Conservation (phyloP, 2,329 filamentous ascomycete genomes). For the Neoarthrinium moseri region DNA sequence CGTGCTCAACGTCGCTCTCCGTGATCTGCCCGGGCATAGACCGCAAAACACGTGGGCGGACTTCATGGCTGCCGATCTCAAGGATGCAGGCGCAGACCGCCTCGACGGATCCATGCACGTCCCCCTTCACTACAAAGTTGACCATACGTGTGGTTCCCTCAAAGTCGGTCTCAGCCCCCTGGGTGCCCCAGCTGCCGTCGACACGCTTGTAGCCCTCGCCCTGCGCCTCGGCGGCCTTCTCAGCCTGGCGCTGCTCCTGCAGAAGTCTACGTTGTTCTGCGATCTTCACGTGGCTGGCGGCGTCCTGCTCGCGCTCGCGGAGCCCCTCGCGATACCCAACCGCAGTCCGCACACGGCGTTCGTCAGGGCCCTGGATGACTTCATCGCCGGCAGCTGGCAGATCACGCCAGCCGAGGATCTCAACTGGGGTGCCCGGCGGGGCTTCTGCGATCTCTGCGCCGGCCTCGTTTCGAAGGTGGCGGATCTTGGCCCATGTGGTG, state of each 20-base stretch:
- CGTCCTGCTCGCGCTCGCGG: constrained; percentile 68
- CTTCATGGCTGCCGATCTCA: constrained; percentile 81
- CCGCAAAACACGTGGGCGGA: constrained; percentile 73
- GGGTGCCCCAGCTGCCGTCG: constrained; percentile 23
- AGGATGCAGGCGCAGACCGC: constrained; percentile 77
- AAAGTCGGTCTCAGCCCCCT: constrained; percentile 31
- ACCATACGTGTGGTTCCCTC: constrained; percentile 54
- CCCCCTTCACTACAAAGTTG: constrained; percentile 86
- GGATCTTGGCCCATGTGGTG: constrained; percentile 83
- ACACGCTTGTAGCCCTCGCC: constrained; percentile 24
- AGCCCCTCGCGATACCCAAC: constrained; percentile 74
- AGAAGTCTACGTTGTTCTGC: constrained; percentile 61
- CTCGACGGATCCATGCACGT: constrained; percentile 92
- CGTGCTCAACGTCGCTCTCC: constrained; percentile 88
- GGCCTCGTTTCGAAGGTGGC: constrained; percentile 80
- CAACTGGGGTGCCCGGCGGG: constrained; percentile 83
- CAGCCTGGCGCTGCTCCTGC: constrained; percentile 61
- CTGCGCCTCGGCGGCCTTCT: constrained; percentile 45
- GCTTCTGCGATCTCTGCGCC: constrained; percentile 71
- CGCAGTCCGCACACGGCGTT: constrained; percentile 76
- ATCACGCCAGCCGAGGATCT: constrained; percentile 92
- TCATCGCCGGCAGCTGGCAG: constrained; percentile 80
- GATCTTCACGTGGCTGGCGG: constrained; percentile 75
- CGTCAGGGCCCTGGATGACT: constrained; percentile 78
- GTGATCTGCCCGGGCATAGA: constrained; percentile 75